These are phyloP conservation scores for Polygonum aviculare DNA, from an alignment of 148 eudicot genomes.

Conservation along the genomic window DNA sequence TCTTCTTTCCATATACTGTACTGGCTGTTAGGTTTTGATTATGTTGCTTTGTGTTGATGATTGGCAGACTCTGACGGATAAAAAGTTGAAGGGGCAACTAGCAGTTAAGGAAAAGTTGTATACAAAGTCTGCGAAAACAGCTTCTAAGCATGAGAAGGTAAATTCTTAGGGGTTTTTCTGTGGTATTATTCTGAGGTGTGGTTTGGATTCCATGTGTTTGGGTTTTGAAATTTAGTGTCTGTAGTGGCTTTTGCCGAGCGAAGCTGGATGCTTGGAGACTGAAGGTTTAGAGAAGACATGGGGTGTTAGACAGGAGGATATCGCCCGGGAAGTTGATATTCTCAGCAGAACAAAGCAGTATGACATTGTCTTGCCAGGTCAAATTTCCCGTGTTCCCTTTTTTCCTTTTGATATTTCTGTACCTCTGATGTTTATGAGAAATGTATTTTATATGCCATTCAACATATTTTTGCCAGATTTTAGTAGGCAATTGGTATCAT, in stretches of 20 bases:
- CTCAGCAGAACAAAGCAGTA: constrained; percentile 52
- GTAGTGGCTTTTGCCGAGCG: constrained; percentile 88
- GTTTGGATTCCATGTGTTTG: not conserved
- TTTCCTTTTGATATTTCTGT: not conserved
- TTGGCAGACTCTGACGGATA: constrained; percentile 56
- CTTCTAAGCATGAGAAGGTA: constrained; percentile 84
- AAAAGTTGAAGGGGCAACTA: constrained; percentile 84
- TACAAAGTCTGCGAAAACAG: constrained; percentile 71
- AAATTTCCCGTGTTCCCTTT: not conserved
- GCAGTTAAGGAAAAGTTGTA: constrained; percentile 48
- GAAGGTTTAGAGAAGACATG: constrained; percentile 92
- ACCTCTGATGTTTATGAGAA: not conserved
- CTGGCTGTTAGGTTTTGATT: not conserved
- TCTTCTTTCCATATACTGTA: not conserved
- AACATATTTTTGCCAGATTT: not conserved
- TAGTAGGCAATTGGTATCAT: not conserved
- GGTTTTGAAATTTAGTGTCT: constrained; percentile 1
- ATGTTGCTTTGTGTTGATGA: constrained; percentile 6
- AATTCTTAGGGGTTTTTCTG: not conserved
- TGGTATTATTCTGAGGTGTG: not conserved
- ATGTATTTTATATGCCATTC: not conserved
- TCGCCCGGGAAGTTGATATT: constrained; percentile 71
- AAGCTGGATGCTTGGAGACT: constrained; percentile 60
- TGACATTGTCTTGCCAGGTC: constrained; percentile 91
- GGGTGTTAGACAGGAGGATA: constrained; percentile 53